Evolutionary conservation across 75 land plant genomes (phyloP).

Genomic region (Picea glauca): DNA sequence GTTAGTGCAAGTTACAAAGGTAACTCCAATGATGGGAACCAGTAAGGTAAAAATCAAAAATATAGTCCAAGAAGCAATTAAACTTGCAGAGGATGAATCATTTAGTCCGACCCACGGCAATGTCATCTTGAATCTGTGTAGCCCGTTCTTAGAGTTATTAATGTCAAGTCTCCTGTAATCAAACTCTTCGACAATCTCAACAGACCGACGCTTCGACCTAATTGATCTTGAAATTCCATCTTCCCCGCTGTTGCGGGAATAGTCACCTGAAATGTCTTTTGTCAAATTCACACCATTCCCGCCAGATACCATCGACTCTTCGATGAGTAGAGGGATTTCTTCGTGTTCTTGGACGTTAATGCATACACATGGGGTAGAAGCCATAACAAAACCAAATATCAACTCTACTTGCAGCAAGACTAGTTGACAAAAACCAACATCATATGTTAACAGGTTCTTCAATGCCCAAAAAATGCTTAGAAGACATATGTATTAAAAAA

Average conservation of each 20-base stretch:
- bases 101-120: neutral
- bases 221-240: neutral
- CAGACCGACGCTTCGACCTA: neutral
- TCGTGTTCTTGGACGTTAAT: neutral
- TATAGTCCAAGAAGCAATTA: neutral
- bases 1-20: conserved; percentile 18
- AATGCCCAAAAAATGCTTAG: no score
- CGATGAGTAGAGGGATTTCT: neutral
- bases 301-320: neutral
- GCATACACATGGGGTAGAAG: neutral
- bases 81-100: neutral
- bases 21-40: neutral
- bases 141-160: neutral
- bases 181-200: neutral
- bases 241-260: neutral
- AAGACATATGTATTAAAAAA: no score
- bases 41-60: neutral
- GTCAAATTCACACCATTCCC: neutral
- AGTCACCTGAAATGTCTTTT: neutral
- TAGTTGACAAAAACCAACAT: no score
- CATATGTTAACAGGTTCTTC: no score
- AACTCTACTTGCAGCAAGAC: no score
- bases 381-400: neutral
- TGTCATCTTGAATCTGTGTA: neutral
- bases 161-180: neutral